Conservation (phyloP, 306 rosid genomes). For the Prunus fruticosa region DNA sequence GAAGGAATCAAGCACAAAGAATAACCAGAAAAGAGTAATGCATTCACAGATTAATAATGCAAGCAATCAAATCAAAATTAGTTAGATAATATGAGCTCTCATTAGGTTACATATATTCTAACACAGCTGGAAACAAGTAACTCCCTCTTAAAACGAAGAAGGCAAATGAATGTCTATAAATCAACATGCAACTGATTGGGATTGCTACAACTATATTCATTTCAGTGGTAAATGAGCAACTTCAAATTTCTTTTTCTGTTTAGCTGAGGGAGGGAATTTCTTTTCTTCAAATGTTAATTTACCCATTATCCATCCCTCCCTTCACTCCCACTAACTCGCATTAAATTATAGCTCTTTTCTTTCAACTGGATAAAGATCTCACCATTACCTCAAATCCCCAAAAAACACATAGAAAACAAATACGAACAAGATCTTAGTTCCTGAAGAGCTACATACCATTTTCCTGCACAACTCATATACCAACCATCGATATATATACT, state of each 20-base stretch:
- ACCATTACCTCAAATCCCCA: background rate
- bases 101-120: background rate
- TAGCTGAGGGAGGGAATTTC: background rate
- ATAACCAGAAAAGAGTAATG: background rate
- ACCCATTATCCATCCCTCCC: background rate
- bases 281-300: background rate
- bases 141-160: background rate
- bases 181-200: background rate
- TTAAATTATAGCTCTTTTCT: background rate
- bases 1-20: background rate
- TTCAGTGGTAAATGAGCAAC: background rate
- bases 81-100: background rate
- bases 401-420: background rate
- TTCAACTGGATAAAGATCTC: background rate
- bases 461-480: background rate
- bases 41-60: background rate
- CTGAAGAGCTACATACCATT: background rate
- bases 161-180: background rate
- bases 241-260: too few species aligned
- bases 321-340: background rate
- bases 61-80: background rate
- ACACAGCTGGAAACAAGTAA: background rate
- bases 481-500: background rate
- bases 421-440: background rate
- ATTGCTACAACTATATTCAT: background rate